Conservation (phyloP, 1,284 basidiomycete genomes). For the Fomes fomentarius region DNA sequence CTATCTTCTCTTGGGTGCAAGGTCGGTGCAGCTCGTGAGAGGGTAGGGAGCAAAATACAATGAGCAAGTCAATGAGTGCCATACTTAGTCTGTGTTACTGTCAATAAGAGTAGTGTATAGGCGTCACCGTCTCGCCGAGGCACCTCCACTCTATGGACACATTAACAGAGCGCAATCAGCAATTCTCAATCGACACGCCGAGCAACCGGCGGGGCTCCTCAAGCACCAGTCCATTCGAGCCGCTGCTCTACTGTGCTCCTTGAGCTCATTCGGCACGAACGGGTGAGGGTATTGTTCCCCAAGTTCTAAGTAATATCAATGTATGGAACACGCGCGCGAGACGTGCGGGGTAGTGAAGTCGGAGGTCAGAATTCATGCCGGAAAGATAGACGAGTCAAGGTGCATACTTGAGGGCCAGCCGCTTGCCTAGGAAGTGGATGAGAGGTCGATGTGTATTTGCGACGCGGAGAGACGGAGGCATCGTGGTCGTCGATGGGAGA, state of each 20-base stretch:
- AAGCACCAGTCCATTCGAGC: slow-evolving; percentile 43
- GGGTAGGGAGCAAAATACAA: neutral
- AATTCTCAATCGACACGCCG: neutral
- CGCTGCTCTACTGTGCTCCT: slow-evolving; percentile 42
- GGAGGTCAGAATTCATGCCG: neutral
- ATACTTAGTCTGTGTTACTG: slow-evolving; percentile 5
- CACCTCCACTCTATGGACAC: slow-evolving; percentile 18
- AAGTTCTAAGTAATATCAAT: too few relatives aligned
- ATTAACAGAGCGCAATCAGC: neutral
- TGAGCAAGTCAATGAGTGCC: slow-evolving; percentile 2
- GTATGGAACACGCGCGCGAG: too few relatives aligned
- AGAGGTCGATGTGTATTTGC: slow-evolving; percentile 59
- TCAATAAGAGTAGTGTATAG: too few relatives aligned
- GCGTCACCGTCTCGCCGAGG: slow-evolving; percentile 16
- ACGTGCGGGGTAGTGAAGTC: too few relatives aligned
- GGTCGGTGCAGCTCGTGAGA: neutral
- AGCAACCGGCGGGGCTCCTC: slow-evolving; percentile 45
- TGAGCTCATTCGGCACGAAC: slow-evolving; percentile 71
- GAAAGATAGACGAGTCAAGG: neutral
- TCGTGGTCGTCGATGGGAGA: slow-evolving; percentile 28
- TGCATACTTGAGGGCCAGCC: slow-evolving; percentile 63
- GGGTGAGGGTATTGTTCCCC: slow-evolving; percentile 75
- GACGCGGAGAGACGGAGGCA: slow-evolving; percentile 53
- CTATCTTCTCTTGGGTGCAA: too few relatives aligned
- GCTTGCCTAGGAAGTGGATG: slow-evolving; percentile 81